phyloP scores from a whole-genome alignment of 306 rosid genomes.

The Begonia loranthoides region DNA sequence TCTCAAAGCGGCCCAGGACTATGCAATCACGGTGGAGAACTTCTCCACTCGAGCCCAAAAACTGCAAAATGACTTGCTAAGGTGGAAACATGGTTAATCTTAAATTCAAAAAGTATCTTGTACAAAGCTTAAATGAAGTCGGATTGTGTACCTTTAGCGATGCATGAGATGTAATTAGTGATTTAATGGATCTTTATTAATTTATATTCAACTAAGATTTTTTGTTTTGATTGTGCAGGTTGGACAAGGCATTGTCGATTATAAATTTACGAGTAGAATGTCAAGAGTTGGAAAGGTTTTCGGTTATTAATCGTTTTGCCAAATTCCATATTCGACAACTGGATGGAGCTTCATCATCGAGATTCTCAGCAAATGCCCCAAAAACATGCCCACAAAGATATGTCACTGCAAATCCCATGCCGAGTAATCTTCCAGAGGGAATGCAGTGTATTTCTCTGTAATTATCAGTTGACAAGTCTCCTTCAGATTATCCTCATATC shows the following conservation, averaged over 20 bases:
- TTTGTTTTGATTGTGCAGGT: conserved; percentile 21
- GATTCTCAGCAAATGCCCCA: conserved; percentile 9
- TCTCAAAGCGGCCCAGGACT: conserved; percentile 12
- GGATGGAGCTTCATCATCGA: conserved; percentile 5
- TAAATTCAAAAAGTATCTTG: too few relatives aligned
- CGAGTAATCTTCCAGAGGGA: conserved; percentile 36
- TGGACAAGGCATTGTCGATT: conserved; percentile 28
- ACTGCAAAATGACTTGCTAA: conserved; percentile 28
- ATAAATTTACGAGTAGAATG: conserved; percentile 33
- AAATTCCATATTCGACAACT: conserved; percentile 35
- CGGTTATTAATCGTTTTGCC: conserved; percentile 47
- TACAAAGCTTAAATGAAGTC: too few relatives aligned
- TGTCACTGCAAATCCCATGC: conserved; percentile 31
- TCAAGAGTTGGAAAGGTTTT: conserved; percentile 44
- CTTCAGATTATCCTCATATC: conserved; percentile 14
- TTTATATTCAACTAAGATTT: too few relatives aligned
- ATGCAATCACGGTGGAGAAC: conserved; percentile 19
- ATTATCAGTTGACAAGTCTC: conserved; percentile 13
- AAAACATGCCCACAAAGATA: conserved; percentile 27
- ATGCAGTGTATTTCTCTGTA: conserved; percentile 40
- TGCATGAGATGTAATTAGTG: too few relatives aligned
- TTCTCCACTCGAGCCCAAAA: conserved; percentile 22
- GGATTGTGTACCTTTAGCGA: too few relatives aligned
- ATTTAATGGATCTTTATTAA: neutral
- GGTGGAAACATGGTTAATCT: conserved; percentile 13